Percentiles rank a stretch among this genome's conserved stretches.
These are phyloP conservation scores for Elsinoe australis DNA, from an alignment of 2,329 filamentous ascomycete species.

Conservation along the genomic window DNA sequence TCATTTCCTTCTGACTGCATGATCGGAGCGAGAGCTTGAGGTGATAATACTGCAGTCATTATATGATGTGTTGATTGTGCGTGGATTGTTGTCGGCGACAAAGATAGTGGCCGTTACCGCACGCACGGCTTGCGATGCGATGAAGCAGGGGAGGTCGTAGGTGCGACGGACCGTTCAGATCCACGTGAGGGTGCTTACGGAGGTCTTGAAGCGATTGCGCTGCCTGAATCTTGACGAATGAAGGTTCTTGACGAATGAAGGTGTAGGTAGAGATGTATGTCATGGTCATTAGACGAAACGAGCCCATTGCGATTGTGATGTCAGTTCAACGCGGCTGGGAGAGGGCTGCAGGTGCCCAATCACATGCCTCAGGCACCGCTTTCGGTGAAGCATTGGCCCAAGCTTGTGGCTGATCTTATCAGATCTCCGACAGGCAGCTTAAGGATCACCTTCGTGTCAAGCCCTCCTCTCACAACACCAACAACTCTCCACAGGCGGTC, in stretches of 20 bases:
- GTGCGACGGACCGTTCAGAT: background rate
- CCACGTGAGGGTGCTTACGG: background rate
- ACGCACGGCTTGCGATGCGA: constrained; percentile 16
- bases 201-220: constrained; percentile 7
- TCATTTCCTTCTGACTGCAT: constrained; percentile 17
- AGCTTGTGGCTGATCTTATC: background rate
- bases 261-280: background rate
- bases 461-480: constrained; percentile 4
- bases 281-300: background rate
- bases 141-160: constrained; percentile 1
- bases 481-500: background rate
- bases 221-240: no score
- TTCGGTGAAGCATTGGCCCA: background rate
- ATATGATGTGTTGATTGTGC: constrained; percentile 15
- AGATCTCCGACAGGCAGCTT: background rate
- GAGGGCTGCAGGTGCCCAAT: constrained; percentile 14
- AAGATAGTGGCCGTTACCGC: constrained; percentile 8
- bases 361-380: constrained; percentile 5
- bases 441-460: background rate
- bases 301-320: background rate
- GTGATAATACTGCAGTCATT: constrained; percentile 13
- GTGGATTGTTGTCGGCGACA: constrained; percentile 4
- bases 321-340: constrained; percentile 14
- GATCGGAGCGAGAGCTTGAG: constrained; percentile 1
- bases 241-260: constrained; percentile 1